These are phyloP conservation scores for Fusarium sp. DNA, from an alignment of 2,329 filamentous ascomycete species.

Conservation along the genomic window DNA sequence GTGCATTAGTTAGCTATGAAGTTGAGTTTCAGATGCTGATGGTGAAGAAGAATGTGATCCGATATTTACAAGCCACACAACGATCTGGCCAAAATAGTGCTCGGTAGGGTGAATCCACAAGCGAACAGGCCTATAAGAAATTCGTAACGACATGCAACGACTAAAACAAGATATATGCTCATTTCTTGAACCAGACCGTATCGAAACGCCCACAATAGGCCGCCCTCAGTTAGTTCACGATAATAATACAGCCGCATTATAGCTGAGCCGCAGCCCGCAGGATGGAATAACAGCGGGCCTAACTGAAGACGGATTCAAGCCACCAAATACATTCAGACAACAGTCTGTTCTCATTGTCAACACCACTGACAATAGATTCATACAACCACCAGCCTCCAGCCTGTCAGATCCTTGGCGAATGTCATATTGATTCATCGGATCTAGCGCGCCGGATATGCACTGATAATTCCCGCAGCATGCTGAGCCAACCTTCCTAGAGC, in stretches of 20 bases:
- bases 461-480: constrained; percentile 24
- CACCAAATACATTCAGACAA: not conserved
- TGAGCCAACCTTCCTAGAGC: constrained; percentile 6
- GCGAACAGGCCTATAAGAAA: constrained; percentile 12
- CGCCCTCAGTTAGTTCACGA: constrained; percentile 10
- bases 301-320: constrained; percentile 7
- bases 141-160: constrained; percentile 7
- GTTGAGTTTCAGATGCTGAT: constrained; percentile 19
- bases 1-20: constrained; percentile 18
- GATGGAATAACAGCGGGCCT: not conserved
- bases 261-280: constrained; percentile 10
- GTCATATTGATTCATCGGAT: constrained; percentile 10
- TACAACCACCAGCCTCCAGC: not conserved
- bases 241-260: not conserved
- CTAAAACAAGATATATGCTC: constrained; percentile 11
- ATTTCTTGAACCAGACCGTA: constrained; percentile 9
- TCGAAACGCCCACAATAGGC: constrained; percentile 13
- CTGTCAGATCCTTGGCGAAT: not conserved
- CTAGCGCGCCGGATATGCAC: constrained; percentile 22
- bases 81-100: not conserved
- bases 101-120: not conserved
- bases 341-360: not conserved
- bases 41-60: constrained; percentile 3
- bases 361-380: constrained; percentile 1
- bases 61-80: constrained; percentile 19